Evolutionary conservation across 148 eudicot genomes (phyloP), one percentile per base, ranked within the genome.

Genomic region (Arctostaphylos glauca): DNA sequence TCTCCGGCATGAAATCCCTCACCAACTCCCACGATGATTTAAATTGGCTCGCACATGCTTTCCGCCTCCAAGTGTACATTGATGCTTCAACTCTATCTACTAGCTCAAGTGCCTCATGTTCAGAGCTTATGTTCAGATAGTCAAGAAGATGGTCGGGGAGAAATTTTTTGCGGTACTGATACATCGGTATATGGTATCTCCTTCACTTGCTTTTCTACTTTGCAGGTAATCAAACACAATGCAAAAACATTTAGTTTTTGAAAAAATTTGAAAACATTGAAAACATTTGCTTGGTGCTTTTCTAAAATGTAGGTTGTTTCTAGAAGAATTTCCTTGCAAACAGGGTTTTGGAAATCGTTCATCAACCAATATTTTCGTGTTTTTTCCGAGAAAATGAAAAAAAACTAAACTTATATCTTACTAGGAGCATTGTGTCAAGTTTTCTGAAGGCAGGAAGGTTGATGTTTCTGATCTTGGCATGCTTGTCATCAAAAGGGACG

Each of bases 71-170:
- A 48, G 93, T 93, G 80, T 94, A 89, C 90, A 94, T 83, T 0
- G 95, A 93, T 1, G 96, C 97, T 86, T 96, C 98, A 13, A 96
- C 92, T 77, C 90, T 90, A 86, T 94, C 99, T 14, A 98, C 99
- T 4, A 96, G 91, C 89, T 93, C 96, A 5, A 94, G 92, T 5
- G 99, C 98, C 88, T 96, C 98, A 52, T 90, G 99, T 87, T 93
- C 97, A 0, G 99, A 94, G 62, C 84, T 90, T 74, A 94, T 85
- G 81, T 90, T 93, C 47, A 92, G 86, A 73, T 86, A 81, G 87
- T 93, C 89, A 2, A 96, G 94, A 10, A 96, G 90, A 50, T 88
- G 83, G 12, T 96, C 97, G 0, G 95, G 50, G 92, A 88, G 74
- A 94, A 96, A 55, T 91, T 88, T 12, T 93, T 96, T n/a, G 90